Base-by-base conservation (phyloP, 164 flowering plant genomes). In the Vitis rupestris region DNA sequence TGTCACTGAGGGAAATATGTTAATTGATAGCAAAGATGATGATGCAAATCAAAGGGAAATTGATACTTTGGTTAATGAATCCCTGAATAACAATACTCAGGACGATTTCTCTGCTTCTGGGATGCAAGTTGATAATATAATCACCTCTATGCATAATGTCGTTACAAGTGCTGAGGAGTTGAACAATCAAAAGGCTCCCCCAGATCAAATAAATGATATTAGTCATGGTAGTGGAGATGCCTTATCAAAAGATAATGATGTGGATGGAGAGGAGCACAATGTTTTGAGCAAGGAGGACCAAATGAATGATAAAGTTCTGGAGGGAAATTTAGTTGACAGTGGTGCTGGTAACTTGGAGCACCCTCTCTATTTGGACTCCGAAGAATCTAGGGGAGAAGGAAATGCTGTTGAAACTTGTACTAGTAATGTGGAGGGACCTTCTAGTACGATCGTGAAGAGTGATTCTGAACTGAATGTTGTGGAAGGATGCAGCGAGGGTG, bases 401-500 rank as follows among this genome's bases (percentile, higher is more conserved):
- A 71, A 53, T 60, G 50, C 48, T 10, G 60, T 61, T 61, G 77
- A 71, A 62, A 65, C 11, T 59, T 49, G 63, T 10, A 19, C 48
- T 6, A 30, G 14, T 52, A 69, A 23, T 53, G 51, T 57, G 11
- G 76, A 55, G 17, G 76, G 71, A 14, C 62, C 73, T 64, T 65
- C 70, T 29, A 27, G 19, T 31, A 13, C 27, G 50, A n/a, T 65
- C 2, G 1, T 15, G 31, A 60, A 65, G 50, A 79, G 59, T 54
- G 67, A 61, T 65, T 59, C 77, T 70, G 68, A 72, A 13, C 15
- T 61, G 11, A 63, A 51, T 16, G 53, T 59, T 10, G 54, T 66
- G 23, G 82, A 79, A 66, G 58, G 65, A 48, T 30, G 74, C 68
- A 63, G 59, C 61, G 70, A 69, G 10, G 66, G 15, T 71, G 15